Evolutionary conservation across 129 eudicot genomes (phyloP).

Genomic region (Cynara cardunculus): DNA sequence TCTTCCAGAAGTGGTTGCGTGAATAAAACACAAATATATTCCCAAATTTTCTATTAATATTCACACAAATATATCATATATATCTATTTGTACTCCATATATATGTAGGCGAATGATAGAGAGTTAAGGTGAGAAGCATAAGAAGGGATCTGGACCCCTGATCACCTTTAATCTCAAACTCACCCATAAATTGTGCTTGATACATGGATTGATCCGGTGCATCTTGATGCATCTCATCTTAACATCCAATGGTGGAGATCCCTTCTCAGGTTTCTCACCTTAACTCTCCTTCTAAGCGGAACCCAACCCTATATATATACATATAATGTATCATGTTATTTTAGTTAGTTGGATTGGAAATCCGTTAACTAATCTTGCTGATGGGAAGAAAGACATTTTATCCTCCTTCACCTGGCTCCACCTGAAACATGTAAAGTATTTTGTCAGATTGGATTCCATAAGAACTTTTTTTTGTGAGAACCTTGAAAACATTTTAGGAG

Average conservation of each 20-base stretch:
- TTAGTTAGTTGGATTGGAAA: constrained; percentile 53
- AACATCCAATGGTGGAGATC: no score
- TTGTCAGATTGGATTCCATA: background rate
- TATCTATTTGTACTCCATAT: background rate
- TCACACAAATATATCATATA: background rate
- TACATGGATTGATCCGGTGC: no score
- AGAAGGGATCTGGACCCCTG: no score
- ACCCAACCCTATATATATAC: background rate
- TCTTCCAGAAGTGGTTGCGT: background rate
- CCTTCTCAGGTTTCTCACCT: no score
- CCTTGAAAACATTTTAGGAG: background rate
- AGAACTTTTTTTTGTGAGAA: background rate
- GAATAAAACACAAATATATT: background rate
- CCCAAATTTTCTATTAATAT: background rate
- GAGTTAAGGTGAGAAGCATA: no score
- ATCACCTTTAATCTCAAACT: no score
- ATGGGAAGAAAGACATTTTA: constrained; percentile 67
- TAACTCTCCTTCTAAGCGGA: no score
- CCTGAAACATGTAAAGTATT: constrained; percentile 29
- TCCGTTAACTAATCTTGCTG: constrained; percentile 76
- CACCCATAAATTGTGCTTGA: no score
- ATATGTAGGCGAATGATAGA: no score
- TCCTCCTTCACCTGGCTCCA: constrained; percentile 76
- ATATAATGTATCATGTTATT: constrained; percentile 4
- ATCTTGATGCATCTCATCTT: no score